Conservation (phyloP, 371 early-diverging fungal species). For the Mortierella sp. region DNA sequence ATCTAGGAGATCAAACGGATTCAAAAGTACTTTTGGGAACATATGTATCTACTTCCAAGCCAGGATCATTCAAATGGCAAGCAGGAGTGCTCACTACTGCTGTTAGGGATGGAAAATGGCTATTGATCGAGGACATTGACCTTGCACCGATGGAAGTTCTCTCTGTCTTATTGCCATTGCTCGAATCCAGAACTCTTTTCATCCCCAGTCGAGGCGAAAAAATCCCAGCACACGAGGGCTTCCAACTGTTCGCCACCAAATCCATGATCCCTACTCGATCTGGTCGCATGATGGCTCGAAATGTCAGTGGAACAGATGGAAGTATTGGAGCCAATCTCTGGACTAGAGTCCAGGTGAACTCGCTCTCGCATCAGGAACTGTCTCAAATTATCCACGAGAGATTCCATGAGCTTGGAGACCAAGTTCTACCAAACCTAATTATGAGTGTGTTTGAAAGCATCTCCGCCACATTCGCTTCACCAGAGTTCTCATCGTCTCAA, state of each 20-base stretch:
- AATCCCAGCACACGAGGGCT: slow-evolving; percentile 91
- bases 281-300: slow-evolving; percentile 54
- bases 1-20: slow-evolving; percentile 99
- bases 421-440: slow-evolving; percentile 62
- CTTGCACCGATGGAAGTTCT: slow-evolving; percentile 98
- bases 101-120: slow-evolving; percentile 97
- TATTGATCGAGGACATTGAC: slow-evolving; percentile 99
- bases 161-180: slow-evolving; percentile 93
- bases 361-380: slow-evolving; percentile 75
- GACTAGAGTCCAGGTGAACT: slow-evolving; percentile 80
- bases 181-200: slow-evolving; percentile 94
- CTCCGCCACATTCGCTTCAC: slow-evolving; percentile 67
- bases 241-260: slow-evolving; percentile 97
- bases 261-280: slow-evolving; percentile 68
- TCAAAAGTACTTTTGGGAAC: slow-evolving; percentile 97
- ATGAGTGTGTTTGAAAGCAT: slow-evolving; percentile 75
- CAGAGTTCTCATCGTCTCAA: slow-evolving; percentile 61
- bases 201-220: slow-evolving; percentile 96
- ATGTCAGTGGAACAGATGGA: slow-evolving; percentile 65
- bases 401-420: slow-evolving; percentile 67
- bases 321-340: slow-evolving; percentile 82
- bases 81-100: slow-evolving; percentile 97
- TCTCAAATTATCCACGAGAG: slow-evolving; percentile 70
- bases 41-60: slow-evolving; percentile 93
- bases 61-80: slow-evolving; percentile 96